Evolutionary conservation across 768 basidiomycete genomes (phyloP).

Genomic region (Suillus subaureus): DNA sequence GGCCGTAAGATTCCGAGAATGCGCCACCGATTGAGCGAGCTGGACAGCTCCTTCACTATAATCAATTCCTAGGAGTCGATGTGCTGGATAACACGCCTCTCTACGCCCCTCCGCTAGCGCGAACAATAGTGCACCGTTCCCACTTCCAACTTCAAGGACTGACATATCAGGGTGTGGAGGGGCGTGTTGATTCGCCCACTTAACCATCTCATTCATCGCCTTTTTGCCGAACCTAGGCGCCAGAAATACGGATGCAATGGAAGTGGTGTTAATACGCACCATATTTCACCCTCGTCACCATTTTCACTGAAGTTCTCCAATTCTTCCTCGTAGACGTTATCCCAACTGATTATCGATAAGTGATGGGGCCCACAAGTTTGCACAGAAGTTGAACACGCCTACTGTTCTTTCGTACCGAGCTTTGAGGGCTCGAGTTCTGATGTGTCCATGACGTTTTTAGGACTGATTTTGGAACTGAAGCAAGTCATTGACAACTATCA

Average conservation of each 20-base stretch:
- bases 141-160: constrained; percentile 77
- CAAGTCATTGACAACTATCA: neutral
- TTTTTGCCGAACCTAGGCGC: constrained; percentile 75
- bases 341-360: constrained; percentile 58
- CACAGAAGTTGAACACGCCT: constrained; percentile 28
- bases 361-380: constrained; percentile 1
- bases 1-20: constrained; percentile 37
- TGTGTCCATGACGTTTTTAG: constrained; percentile 30
- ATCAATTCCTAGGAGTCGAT: constrained; percentile 66
- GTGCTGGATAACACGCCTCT: constrained; percentile 63
- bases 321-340: constrained; percentile 72
- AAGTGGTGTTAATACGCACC: constrained; percentile 45
- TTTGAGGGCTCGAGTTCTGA: constrained; percentile 66
- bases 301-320: constrained; percentile 72
- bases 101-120: constrained; percentile 45
- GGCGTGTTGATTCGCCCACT: constrained; percentile 63
- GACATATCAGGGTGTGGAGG: constrained; percentile 49
- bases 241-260: neutral
- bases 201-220: constrained; percentile 76
- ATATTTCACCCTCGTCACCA: constrained; percentile 85
- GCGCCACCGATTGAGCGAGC: constrained; percentile 61
- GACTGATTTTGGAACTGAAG: neutral
- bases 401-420: constrained; percentile 83
- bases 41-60: constrained; percentile 75
- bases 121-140: constrained; percentile 78